Evolutionary conservation across 2,329 filamentous ascomycete genomes (phyloP), one percentile per base, ranked within the genome.

Genomic region (Tympanopsis confertula): DNA sequence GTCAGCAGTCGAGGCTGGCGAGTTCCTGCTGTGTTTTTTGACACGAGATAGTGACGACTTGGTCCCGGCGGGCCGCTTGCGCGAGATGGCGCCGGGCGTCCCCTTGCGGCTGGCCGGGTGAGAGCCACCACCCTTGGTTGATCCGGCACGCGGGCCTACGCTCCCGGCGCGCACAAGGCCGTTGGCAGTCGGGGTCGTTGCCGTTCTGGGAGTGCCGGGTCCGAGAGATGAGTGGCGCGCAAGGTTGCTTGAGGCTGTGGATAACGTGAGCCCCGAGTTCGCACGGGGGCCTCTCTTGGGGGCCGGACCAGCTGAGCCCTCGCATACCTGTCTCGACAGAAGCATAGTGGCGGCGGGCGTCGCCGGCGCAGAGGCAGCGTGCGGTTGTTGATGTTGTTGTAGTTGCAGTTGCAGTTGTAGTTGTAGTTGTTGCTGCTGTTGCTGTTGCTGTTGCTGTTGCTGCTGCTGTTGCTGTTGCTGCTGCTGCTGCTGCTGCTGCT

Each of bases 41-140:
- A 80, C 68, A 20, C 75, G 69, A 18, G 73, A 77, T 3, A 80
- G 58, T 7, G 67, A 69, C n/a, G 75, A 79, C 48, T 80, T 80
- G 44, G 51, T 47, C 17, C 45, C 50, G 20, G 53, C 50, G 5
- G 52, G 52, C 41, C 54, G 55, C 44, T 62, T 67, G 39, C 52
- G 50, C 38, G 49, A 40, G 37, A 50, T 18, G 26, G 58, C 43
- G 42, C 62, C 26, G 56, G 58, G 20, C 57, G 22, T 58, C 53
- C 70, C 72, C 50, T 71, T 72, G 38, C 67, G 62, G n/a, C 52
- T 51, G 13, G 50, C 44, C 1, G 3, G 68, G 68, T 1, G 66
- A 70, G 5, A 63, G 62, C 54, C 53, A 4, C 52, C 53, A 2
- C 58, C 58, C 47, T 76, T 76, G 37, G 62, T 58, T 15, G 60